Percentiles rank a stretch among this genome's conserved stretches.
Evolutionary conservation across 2,329 filamentous ascomycete genomes (phyloP).

Genomic region (Cryphonectria japonica): DNA sequence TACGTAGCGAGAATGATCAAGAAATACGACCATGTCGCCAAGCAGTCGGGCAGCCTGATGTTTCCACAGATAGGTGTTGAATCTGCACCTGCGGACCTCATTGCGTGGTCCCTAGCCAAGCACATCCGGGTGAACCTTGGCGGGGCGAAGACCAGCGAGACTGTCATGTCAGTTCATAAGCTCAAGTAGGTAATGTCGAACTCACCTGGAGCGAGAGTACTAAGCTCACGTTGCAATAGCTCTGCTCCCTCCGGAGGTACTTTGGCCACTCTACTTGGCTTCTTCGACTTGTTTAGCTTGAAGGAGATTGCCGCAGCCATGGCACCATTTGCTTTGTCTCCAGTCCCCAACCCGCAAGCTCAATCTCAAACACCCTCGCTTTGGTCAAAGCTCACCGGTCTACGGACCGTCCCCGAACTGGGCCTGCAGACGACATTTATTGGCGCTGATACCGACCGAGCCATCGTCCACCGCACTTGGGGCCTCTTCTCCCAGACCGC

Average conservation of each 20-base stretch:
- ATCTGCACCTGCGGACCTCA: slow-evolving; percentile 63
- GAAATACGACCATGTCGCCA: slow-evolving; percentile 59
- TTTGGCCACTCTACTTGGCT: slow-evolving; percentile 65
- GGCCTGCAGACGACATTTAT: slow-evolving; percentile 60
- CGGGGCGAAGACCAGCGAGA: slow-evolving; percentile 54
- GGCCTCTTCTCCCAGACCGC: slow-evolving; percentile 57
- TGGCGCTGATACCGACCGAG: slow-evolving; percentile 52
- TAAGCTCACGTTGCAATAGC: neutral
- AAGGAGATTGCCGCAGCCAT: slow-evolving; percentile 50
- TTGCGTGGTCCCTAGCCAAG: slow-evolving; percentile 58
- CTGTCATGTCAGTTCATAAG: slow-evolving; percentile 54
- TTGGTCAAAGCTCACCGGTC: slow-evolving; percentile 53
- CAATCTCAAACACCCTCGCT: slow-evolving; percentile 41
- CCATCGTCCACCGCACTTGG: slow-evolving; percentile 65
- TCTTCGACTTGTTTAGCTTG: slow-evolving; percentile 58
- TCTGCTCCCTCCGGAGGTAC: slow-evolving; percentile 66
- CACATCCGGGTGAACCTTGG: slow-evolving; percentile 54
- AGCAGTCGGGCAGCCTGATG: slow-evolving; percentile 59
- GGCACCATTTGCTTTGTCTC: slow-evolving; percentile 61
- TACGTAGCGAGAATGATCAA: slow-evolving; percentile 64
- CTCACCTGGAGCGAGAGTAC: neutral
- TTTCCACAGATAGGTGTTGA: slow-evolving; percentile 67
- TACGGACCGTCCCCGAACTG: slow-evolving; percentile 53
- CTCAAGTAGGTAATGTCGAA: slow-evolving; percentile 40
- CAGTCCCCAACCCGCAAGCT: slow-evolving; percentile 50